Evolutionary conservation across 2,329 filamentous ascomycete genomes (phyloP).

Genomic region (Fusarium transvaalense): DNA sequence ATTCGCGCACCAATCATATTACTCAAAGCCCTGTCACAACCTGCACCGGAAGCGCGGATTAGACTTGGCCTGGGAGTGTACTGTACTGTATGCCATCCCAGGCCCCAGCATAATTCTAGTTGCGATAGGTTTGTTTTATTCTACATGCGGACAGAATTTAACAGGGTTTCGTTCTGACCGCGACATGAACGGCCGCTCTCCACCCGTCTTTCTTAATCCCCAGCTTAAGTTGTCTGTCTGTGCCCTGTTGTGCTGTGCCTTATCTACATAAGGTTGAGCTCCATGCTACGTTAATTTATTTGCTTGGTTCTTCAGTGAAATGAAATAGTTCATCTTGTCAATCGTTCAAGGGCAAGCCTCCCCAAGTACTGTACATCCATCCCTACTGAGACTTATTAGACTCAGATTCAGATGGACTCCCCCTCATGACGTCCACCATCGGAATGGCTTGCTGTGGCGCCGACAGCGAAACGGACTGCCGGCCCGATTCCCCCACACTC

Average conservation of each 20-base stretch:
- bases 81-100: conserved; percentile 5
- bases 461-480: conserved; percentile 40
- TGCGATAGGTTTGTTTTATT: conserved; percentile 1
- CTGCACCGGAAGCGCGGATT: conserved; percentile 31
- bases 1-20: conserved; percentile 40
- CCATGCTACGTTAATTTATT: neutral
- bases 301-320: neutral
- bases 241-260: neutral
- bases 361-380: too few species aligned
- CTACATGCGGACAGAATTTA: neutral
- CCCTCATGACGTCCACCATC: conserved; percentile 39
- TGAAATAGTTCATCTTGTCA: neutral
- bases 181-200: conserved; percentile 6
- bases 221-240: neutral
- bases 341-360: neutral
- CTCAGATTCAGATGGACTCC: neutral
- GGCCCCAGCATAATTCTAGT: conserved; percentile 24
- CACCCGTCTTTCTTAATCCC: neutral
- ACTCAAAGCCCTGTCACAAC: conserved; percentile 17
- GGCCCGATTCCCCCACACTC: conserved; percentile 49
- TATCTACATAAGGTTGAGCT: neutral
- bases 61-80: conserved; percentile 12
- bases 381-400: neutral
- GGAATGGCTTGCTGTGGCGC: conserved; percentile 45
- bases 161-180: conserved; percentile 2